Evolutionary conservation across 108 stramenopile genomes (phyloP).

Genomic region (Aurantiochytrium sp.): DNA sequence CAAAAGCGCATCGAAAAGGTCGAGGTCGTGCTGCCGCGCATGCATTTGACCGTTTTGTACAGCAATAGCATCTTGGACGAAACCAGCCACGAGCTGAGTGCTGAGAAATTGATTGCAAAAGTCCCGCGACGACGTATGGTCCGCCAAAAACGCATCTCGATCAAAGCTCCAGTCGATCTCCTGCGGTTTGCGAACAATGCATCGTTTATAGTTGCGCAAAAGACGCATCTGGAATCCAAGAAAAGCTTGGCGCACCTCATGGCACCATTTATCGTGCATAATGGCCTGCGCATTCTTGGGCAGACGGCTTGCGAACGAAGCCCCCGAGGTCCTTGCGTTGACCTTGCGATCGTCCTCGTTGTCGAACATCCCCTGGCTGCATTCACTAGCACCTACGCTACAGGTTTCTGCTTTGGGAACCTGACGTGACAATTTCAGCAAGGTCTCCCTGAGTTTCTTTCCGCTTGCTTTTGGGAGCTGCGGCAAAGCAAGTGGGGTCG

Average conservation of each 20-base stretch:
- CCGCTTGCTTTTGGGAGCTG: not conserved
- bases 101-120: not conserved
- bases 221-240: not conserved
- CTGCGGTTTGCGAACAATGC: not conserved
- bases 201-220: not conserved
- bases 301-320: not conserved
- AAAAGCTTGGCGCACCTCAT: not conserved
- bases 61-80: not conserved
- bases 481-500: not conserved
- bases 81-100: not conserved
- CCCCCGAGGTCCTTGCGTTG: not conserved
- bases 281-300: not conserved
- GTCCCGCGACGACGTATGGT: not conserved
- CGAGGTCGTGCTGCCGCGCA: not conserved
- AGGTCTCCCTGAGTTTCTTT: not conserved
- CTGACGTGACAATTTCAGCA: not conserved
- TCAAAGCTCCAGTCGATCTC: constrained; percentile 15
- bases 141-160: not conserved
- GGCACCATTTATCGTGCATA: not conserved
- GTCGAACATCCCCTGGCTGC: not conserved
- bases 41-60: not conserved
- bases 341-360: not conserved
- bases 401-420: not conserved
- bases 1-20: not conserved
- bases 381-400: not conserved